Evolutionary conservation across 108 stramenopile genomes (phyloP).

Genomic region (Skeletonema costatum): DNA sequence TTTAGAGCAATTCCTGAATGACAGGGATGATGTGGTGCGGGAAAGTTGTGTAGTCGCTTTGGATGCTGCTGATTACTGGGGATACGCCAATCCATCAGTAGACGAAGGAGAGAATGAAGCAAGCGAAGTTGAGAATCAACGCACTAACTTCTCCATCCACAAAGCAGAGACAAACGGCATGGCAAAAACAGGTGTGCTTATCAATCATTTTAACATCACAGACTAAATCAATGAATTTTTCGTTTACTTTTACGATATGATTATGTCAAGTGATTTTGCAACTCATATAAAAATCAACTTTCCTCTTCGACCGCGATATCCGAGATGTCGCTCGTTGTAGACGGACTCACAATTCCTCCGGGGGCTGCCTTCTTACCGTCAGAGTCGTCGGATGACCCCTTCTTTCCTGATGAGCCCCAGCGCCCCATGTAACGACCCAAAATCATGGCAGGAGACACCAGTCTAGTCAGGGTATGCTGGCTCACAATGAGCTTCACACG

Average conservation of each 20-base stretch:
- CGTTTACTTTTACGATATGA: slow-evolving; percentile 17
- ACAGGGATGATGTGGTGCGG: slow-evolving; percentile 75
- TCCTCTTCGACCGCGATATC: slow-evolving; percentile 6
- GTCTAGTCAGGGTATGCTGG: slow-evolving; percentile 45
- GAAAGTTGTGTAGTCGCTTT: slow-evolving; percentile 95
- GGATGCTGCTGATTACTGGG: slow-evolving; percentile 97
- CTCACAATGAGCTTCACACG: slow-evolving; percentile 39
- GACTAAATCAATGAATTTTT: slow-evolving; percentile 4
- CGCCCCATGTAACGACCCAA: slow-evolving; percentile 27
- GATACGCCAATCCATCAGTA: slow-evolving; percentile 33
- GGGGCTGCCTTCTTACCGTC: neutral
- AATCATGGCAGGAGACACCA: slow-evolving; percentile 47
- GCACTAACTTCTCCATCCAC: slow-evolving; percentile 34
- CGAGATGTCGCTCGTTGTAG: neutral
- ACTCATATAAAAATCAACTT: slow-evolving; percentile 7
- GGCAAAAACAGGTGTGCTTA: slow-evolving; percentile 23
- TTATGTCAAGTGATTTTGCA: slow-evolving; percentile 20
- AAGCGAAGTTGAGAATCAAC: neutral
- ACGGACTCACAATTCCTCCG: neutral
- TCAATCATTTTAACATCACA: slow-evolving; percentile 51
- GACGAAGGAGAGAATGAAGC: neutral
- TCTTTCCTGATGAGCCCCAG: neutral
- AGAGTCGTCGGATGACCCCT: neutral
- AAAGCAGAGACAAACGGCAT: slow-evolving; percentile 43
- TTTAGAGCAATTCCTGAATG: slow-evolving; percentile 73